A percentile compares a stretch with the other conserved stretches of the same genome.
Conservation (phyloP, 2,329 filamentous ascomycete species). For the Hypoxylon sp. region DNA sequence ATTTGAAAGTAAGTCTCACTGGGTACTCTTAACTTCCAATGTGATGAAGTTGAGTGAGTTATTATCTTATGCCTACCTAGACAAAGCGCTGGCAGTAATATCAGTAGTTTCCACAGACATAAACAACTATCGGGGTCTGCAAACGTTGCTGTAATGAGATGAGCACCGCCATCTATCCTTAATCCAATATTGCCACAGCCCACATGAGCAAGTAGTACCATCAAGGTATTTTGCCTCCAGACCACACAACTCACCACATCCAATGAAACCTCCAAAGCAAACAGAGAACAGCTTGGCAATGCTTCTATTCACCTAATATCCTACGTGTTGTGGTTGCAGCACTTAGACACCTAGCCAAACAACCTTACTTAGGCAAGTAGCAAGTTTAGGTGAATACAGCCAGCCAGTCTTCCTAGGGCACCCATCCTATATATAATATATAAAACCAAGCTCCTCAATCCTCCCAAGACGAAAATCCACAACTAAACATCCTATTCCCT, state of each 20-base stretch:
- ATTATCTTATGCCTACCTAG: neutral
- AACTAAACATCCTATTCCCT: neutral
- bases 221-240: neutral
- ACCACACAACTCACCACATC: neutral
- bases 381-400: neutral
- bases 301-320: neutral
- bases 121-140: neutral
- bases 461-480: neutral
- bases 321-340: neutral
- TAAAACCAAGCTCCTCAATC: neutral
- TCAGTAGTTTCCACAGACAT: neutral
- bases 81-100: neutral
- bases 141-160: neutral
- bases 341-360: neutral
- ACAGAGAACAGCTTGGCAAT: neutral
- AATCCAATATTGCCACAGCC: neutral
- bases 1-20: too few species aligned
- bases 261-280: neutral
- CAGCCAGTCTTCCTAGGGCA: too few species aligned
- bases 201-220: neutral
- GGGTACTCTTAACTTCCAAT: neutral
- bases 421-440: neutral
- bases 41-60: neutral
- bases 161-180: neutral
- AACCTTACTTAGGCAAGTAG: neutral